Percentiles rank a stretch among this genome's conserved stretches.
These are phyloP conservation scores for Sesbania bispinosa DNA, from an alignment of 306 rosid species.

Conservation along the genomic window DNA sequence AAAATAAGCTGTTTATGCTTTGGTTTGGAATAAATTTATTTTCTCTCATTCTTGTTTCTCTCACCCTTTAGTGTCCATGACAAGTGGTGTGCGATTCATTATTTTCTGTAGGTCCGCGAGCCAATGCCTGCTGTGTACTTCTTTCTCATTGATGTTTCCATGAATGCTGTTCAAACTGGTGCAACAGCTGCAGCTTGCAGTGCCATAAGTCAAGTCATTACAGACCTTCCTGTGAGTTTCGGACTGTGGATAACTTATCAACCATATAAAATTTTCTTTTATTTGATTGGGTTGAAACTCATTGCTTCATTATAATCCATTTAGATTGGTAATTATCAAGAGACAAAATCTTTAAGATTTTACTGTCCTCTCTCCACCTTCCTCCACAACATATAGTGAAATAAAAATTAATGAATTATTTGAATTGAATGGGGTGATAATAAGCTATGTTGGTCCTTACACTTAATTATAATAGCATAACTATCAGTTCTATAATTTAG, in stretches of 20 bases:
- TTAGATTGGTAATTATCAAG: background rate
- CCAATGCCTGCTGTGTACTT: conserved; percentile 98
- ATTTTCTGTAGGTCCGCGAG: conserved; percentile 73
- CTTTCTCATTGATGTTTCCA: conserved; percentile 93
- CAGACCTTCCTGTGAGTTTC: conserved; percentile 93
- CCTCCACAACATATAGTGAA: background rate
- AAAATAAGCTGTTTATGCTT: background rate
- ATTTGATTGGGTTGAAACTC: conserved; percentile 24
- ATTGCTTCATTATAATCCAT: conserved; percentile 8
- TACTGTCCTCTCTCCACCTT: background rate
- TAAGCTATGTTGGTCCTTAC: background rate
- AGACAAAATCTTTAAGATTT: conserved; percentile 8
- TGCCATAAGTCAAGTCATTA: conserved; percentile 89
- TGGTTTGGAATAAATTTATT: background rate
- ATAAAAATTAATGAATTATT: background rate
- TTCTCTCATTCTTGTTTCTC: background rate
- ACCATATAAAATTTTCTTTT: conserved; percentile 18
- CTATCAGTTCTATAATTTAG: background rate
- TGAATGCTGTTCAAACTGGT: conserved; percentile 97
- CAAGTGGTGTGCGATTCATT: conserved; percentile 19
- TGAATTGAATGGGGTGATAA: conserved; percentile 2
- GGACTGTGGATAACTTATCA: conserved; percentile 6
- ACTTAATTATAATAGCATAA: background rate
- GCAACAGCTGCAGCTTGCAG: conserved; percentile 99
- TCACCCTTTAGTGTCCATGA: background rate